Base-by-base conservation (phyloP, 441 rosid species). In the Erodium trifolium region DNA sequence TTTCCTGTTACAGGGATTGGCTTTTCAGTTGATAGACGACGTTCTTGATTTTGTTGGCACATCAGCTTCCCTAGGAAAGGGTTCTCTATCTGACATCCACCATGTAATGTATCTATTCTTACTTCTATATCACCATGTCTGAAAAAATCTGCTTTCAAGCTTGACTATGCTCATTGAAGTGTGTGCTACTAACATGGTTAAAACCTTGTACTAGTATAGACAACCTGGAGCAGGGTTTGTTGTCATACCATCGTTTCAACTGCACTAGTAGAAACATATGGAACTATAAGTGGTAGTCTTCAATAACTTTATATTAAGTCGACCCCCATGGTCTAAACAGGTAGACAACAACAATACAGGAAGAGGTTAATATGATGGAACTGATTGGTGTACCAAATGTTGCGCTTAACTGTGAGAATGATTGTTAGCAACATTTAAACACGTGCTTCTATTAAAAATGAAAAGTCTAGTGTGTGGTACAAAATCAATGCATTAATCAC, bases 11-110 rank as follows among this genome's bases (percentile, higher is more conserved):
- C 88, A 91, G 98, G 98, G 96, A 17, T 83, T 94, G 84, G 91
- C 99, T n/a, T 94, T 80, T 81, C 98, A 94, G 71, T 80, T 92
- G 78, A 87, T 94, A 71, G 99, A 94, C 71, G 99, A 92, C 43
- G 87, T 91, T 72, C 97, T 90, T 45, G 97, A 90, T 83, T 94
- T 89, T 82, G 92, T 92, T 0, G 94, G 97, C 79, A 94, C 98
- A 49, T 85, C 97, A 17, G 80, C 99, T 47, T 94, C 96, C 67
- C 89, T 92, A 13, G 96, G 99, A 71, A 94, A 94, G 83, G 99
- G 97, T 74, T 85, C 99, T 67, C 81, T 94, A 31, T 81, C 96
- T 0, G 96, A 92, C 81, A 92, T 92, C 37, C 84, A 79, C 66
- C 99, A 87, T 80, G 96, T 89, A 86, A 83, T 63, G 18, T 6